A percentile compares a stretch with the other conserved stretches of the same genome.
Evolutionary conservation across 2,329 filamentous ascomycete genomes (phyloP).

Genomic region (Trichoderma atroviride): DNA sequence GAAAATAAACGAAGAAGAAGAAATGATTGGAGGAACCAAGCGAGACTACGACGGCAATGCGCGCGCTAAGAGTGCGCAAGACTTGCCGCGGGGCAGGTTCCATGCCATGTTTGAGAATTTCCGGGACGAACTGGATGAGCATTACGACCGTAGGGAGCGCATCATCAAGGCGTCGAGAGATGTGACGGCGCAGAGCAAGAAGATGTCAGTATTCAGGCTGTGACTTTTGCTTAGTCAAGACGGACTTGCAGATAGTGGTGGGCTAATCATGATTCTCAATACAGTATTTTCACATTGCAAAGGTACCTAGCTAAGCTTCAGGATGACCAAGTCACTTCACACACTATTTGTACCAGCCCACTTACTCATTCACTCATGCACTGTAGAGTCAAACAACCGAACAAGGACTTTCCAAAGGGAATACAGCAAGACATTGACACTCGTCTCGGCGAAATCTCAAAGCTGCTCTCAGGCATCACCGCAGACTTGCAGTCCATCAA

Average conservation of each 20-base stretch:
- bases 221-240: not conserved
- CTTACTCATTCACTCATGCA: not conserved
- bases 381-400: constrained; percentile 64
- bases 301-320: constrained; percentile 37
- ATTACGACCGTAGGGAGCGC: constrained; percentile 88
- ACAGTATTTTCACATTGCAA: constrained; percentile 46
- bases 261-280: not conserved
- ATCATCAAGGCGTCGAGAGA: constrained; percentile 91
- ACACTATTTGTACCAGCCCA: not conserved
- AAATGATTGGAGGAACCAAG: constrained; percentile 51
- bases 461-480: constrained; percentile 67
- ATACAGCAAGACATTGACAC: constrained; percentile 71
- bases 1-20: not conserved
- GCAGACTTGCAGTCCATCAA: constrained; percentile 78
- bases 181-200: constrained; percentile 93
- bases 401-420: constrained; percentile 64
- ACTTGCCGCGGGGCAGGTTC: constrained; percentile 49
- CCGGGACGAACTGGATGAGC: constrained; percentile 85
- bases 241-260: too few species aligned
- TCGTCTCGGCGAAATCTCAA: constrained; percentile 71
- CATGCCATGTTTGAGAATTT: constrained; percentile 83
- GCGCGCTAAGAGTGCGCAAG: constrained; percentile 43
- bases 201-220: constrained; percentile 66
- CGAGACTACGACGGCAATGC: constrained; percentile 56
- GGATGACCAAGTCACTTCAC: not conserved